These are phyloP conservation scores for Castanea crenata DNA, from an alignment of 306 rosid genomes.

Conservation along the genomic window DNA sequence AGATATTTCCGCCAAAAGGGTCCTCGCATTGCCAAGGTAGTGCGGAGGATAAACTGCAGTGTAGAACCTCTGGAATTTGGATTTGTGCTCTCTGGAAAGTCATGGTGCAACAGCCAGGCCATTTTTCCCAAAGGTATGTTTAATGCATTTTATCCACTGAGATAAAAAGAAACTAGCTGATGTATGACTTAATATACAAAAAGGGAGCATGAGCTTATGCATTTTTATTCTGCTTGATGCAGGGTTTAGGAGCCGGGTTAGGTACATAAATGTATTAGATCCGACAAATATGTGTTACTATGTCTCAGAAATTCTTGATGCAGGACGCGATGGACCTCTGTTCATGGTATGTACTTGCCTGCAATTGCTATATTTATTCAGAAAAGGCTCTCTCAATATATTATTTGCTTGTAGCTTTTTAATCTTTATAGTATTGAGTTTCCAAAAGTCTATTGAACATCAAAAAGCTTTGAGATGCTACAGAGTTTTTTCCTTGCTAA, in stretches of 20 bases:
- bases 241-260: slow-evolving; percentile 94
- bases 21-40: slow-evolving; percentile 97
- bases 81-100: slow-evolving; percentile 77
- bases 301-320: slow-evolving; percentile 87
- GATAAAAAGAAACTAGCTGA: slow-evolving; percentile 6
- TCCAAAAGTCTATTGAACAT: no score
- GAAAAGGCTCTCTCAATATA: not conserved
- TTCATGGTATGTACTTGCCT: slow-evolving; percentile 71
- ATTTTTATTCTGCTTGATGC: slow-evolving; percentile 41
- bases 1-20: slow-evolving; percentile 77
- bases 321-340: slow-evolving; percentile 72
- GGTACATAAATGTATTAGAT: slow-evolving; percentile 70
- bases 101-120: slow-evolving; percentile 89
- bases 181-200: slow-evolving; percentile 15
- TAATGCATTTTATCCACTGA: slow-evolving; percentile 5
- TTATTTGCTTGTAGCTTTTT: not conserved
- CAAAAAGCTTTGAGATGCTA: not conserved
- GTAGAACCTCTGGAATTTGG: slow-evolving; percentile 95
- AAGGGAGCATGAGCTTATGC: slow-evolving; percentile 25
- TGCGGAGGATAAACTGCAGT: slow-evolving; percentile 86
- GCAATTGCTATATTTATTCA: not conserved
- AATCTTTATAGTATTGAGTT: not conserved
- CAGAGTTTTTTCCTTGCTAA: not conserved
- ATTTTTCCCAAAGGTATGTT: slow-evolving; percentile 87
- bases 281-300: slow-evolving; percentile 75